Evolutionary conservation across 225 moss, liverwort and hornwort genomes (phyloP).

Genomic region (Bryum argenteum): DNA sequence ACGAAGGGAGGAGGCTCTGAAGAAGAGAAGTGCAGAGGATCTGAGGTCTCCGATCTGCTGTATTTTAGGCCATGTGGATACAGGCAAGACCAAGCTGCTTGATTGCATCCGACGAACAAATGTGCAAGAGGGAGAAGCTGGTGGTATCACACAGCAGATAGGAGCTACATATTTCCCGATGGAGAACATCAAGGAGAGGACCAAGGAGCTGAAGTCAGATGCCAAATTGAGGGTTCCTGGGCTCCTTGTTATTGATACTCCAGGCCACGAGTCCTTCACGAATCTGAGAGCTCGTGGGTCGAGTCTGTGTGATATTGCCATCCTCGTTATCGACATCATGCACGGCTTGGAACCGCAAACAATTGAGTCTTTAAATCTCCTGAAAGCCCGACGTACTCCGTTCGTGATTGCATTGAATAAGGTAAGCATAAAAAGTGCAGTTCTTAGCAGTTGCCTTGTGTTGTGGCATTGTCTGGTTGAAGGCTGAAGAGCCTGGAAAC

Average conservation of each 20-base stretch:
- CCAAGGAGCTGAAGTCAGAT: constrained; percentile 73
- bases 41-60: constrained; percentile 93
- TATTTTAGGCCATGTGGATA: constrained; percentile 92
- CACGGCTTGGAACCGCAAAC: constrained; percentile 95
- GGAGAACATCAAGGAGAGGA: constrained; percentile 87
- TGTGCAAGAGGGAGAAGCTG: constrained; percentile 94
- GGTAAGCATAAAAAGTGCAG: constrained; percentile 44
- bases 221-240: constrained; percentile 88
- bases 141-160: constrained; percentile 94
- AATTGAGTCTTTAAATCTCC: constrained; percentile 83
- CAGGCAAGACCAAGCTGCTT: constrained; percentile 90
- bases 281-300: constrained; percentile 88
- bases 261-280: constrained; percentile 92
- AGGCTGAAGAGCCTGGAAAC: not conserved
- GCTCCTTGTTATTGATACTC: constrained; percentile 90
- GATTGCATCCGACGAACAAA: constrained; percentile 90
- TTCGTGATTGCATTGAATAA: constrained; percentile 91
- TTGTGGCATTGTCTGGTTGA: not conserved
- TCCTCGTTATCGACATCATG: constrained; percentile 89
- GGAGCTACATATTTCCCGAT: constrained; percentile 95
- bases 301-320: constrained; percentile 94
- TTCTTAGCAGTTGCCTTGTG: not conserved
- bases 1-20: constrained; percentile 75
- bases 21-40: constrained; percentile 87
- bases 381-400: constrained; percentile 78